phyloP scores from a whole-genome alignment of 306 rosid species.

The Citrullus mucosospermus region DNA sequence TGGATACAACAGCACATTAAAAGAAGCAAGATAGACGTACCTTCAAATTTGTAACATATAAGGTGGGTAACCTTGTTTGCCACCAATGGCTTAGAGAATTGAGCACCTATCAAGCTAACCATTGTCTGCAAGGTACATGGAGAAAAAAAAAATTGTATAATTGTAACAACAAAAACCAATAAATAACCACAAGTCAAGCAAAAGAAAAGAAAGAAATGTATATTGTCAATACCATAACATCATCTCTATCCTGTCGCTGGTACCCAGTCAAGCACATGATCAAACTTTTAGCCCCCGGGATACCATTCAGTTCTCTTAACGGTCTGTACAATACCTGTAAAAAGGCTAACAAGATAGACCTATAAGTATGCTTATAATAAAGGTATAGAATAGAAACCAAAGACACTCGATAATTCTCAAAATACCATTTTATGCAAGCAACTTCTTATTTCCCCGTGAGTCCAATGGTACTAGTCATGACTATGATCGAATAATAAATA shows the following conservation, averaged over 20 bases:
- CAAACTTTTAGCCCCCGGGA: constrained; percentile 55
- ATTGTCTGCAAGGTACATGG: constrained; percentile 35
- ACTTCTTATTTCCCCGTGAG: background rate
- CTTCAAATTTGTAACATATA: constrained; percentile 90
- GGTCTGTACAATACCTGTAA: constrained; percentile 77
- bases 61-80: constrained; percentile 89
- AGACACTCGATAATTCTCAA: background rate
- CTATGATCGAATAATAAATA: background rate
- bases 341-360: constrained; percentile 9
- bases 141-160: background rate
- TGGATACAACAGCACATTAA: background rate
- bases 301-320: constrained; percentile 51
- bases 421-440: background rate
- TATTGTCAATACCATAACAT: constrained; percentile 50
- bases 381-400: background rate
- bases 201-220: background rate
- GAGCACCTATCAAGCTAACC: constrained; percentile 82
- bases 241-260: constrained; percentile 85
- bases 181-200: background rate
- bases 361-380: background rate
- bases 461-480: background rate
- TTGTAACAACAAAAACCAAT: background rate
- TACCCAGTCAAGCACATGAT: constrained; percentile 84
- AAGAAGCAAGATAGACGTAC: constrained; percentile 24
- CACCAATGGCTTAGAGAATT: constrained; percentile 79